These are phyloP conservation scores for Neonectria coccinea DNA, from an alignment of 2,329 filamentous ascomycete genomes.

Conservation along the genomic window DNA sequence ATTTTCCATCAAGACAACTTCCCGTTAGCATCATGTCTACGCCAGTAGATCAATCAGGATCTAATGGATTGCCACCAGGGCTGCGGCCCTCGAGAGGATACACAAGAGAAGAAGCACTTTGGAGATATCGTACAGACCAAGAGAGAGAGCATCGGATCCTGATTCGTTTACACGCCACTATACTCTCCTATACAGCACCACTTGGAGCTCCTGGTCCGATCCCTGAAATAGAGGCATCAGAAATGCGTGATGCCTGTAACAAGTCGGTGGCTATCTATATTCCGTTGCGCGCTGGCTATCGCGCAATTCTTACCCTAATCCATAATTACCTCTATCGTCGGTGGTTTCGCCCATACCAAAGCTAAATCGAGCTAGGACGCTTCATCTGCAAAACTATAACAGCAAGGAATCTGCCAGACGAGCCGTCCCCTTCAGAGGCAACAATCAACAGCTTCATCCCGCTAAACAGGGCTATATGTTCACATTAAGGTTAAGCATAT, in stretches of 20 bases:
- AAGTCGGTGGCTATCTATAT: constrained; percentile 23
- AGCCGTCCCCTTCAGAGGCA: background rate
- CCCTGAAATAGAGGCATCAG: background rate
- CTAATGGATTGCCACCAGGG: background rate
- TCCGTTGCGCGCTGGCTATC: background rate
- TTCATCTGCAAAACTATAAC: constrained; percentile 23
- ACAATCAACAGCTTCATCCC: constrained; percentile 11
- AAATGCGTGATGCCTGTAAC: constrained; percentile 21
- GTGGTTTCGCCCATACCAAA: constrained; percentile 26
- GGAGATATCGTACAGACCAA: background rate
- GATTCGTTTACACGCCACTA: background rate
- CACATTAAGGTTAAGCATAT: background rate
- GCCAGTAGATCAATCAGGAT: background rate
- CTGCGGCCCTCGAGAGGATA: background rate
- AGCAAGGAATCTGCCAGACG: background rate
- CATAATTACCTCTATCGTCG: constrained; percentile 23
- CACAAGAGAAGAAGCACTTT: constrained; percentile 1
- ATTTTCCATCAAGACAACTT: background rate
- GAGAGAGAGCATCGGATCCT: background rate
- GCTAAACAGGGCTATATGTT: constrained; percentile 9
- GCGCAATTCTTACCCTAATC: too few relatives aligned
- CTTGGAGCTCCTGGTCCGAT: background rate
- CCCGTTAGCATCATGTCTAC: background rate
- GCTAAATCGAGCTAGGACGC: constrained; percentile 19
- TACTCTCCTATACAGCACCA: background rate